Evolutionary conservation across 1,139 yeast genomes (phyloP).

Genomic region (Geotrichum aggregatum): DNA sequence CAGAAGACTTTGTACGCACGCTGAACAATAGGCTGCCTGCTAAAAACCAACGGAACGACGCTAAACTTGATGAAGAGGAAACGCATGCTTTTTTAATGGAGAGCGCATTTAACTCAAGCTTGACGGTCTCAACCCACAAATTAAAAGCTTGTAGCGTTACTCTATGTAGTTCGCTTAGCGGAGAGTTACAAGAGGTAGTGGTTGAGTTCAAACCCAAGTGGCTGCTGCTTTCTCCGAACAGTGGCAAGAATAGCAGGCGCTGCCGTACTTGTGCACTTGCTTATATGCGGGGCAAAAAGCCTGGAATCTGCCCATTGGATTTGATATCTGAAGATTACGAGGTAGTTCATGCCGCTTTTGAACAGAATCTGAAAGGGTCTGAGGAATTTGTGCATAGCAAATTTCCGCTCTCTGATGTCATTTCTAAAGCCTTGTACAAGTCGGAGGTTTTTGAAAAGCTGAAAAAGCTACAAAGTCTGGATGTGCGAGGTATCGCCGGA

Average conservation of each 20-base stretch:
- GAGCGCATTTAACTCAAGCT: slow-evolving; percentile 11
- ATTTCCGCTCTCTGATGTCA: slow-evolving; percentile 21
- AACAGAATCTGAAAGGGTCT: not conserved
- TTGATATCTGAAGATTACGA: slow-evolving; percentile 28
- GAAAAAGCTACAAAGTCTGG: slow-evolving; percentile 29
- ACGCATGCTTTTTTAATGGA: slow-evolving; percentile 27
- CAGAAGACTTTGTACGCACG: slow-evolving; percentile 10
- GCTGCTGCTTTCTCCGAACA: slow-evolving; percentile 38
- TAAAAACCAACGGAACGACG: slow-evolving; percentile 11
- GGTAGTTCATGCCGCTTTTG: slow-evolving; percentile 22
- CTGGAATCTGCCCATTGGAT: slow-evolving; percentile 40
- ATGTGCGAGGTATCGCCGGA: slow-evolving; percentile 30
- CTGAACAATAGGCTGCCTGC: slow-evolving; percentile 8
- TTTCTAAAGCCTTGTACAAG: slow-evolving; percentile 9
- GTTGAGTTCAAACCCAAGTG: slow-evolving; percentile 49
- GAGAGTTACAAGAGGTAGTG: slow-evolving; percentile 20
- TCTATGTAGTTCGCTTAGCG: not conserved
- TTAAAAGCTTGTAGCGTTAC: slow-evolving; percentile 4
- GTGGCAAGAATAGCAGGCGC: slow-evolving; percentile 16
- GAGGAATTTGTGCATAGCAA: slow-evolving; percentile 4
- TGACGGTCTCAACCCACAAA: not conserved
- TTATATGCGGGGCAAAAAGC: slow-evolving; percentile 30
- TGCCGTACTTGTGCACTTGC: slow-evolving; percentile 48
- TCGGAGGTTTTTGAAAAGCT: slow-evolving; percentile 28
- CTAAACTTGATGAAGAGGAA: slow-evolving; percentile 18